These are phyloP conservation scores for Rubus parviflorus DNA, from an alignment of 306 rosid genomes.

Conservation along the genomic window DNA sequence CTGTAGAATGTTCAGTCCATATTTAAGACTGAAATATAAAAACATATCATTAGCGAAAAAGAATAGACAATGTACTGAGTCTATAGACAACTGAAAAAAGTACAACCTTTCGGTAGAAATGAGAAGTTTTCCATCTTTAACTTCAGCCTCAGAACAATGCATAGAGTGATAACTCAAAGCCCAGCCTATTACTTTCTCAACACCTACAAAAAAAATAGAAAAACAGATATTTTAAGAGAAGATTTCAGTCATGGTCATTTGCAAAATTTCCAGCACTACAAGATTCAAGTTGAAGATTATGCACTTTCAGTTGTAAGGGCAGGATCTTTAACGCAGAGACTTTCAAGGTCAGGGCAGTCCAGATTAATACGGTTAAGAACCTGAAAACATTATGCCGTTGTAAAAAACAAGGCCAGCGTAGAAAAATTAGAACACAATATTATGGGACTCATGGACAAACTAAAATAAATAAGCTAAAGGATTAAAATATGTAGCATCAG, in stretches of 20 bases:
- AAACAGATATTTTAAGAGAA: slow-evolving; percentile 16
- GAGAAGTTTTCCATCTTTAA: slow-evolving; percentile 55
- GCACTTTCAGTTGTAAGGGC: slow-evolving; percentile 72
- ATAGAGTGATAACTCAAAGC: slow-evolving; percentile 73
- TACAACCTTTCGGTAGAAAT: slow-evolving; percentile 75
- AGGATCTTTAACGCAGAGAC: slow-evolving; percentile 74
- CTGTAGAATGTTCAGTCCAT: slow-evolving; percentile 70
- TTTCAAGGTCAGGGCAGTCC: slow-evolving; percentile 82
- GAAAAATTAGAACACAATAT: slow-evolving; percentile 4
- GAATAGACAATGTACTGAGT: neutral
- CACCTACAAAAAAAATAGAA: slow-evolving; percentile 41
- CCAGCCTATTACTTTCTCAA: slow-evolving; percentile 87
- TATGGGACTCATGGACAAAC: neutral
- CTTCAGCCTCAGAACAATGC: slow-evolving; percentile 53
- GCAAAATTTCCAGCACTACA: slow-evolving; percentile 6
- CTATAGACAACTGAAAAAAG: neutral
- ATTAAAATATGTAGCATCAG: neutral
- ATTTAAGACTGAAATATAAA: slow-evolving; percentile 59
- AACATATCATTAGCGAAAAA: slow-evolving; percentile 26
- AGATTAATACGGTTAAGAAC: slow-evolving; percentile 66
- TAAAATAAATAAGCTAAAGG: neutral
- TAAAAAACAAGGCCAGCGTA: slow-evolving; percentile 16
- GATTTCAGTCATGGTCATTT: slow-evolving; percentile 14
- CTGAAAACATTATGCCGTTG: slow-evolving; percentile 50
- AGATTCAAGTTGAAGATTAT: slow-evolving; percentile 17